Base-by-base conservation (phyloP, 192 early-diverging fungal genomes). In the Coemansia sp. region DNA sequence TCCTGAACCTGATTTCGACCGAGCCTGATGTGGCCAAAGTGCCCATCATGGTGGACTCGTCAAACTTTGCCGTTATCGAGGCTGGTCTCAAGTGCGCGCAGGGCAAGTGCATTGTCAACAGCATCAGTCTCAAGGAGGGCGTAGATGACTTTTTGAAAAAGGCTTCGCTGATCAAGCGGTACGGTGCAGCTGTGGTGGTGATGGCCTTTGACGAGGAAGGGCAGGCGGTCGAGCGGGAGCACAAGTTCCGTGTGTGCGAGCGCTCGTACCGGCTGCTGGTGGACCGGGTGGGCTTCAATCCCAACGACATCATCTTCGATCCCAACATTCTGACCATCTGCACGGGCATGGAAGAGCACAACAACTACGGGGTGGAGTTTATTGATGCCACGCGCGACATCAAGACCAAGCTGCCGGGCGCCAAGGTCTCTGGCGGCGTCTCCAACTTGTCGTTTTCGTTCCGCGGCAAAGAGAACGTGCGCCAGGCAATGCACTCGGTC, bases 401-500 rank as follows among this genome's bases (percentile, higher is more conserved):
- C 79, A 94, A 96, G 73, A 47, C 70, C 38, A 84, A 80, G 17
- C 79, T 96, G 9, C 92, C 91, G 2, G 90, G 90, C 16, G 93
- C 92, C 56, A 95, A 96, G 74, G 83, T 97, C 66, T 90, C 88
- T 62, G 94, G 94, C 62, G 94, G 94, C 71, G 92, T 97, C 26
- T 97, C 94, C 67, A 97, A 97, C 70, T 79, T 97, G 62, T 97
- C 94, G 20, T 95, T 97, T 82, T 90, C 94, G 10, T 97, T 95
- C 86, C 89, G 93, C 64, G 93, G 93, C 55, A 94, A 94, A 82
- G 92, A 93, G 60, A 80, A 80, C 32, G 75, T 97, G 32, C 88
- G 94, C 68, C 88, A 93, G 73, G 92, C 93, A 10, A 95, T 97
- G 93, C 93, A 97, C 82, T 88, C 86, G 51, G 94, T 97, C 7